phyloP scores from a whole-genome alignment of 805 yeast species.

The Candida xiaguanensis region DNA sequence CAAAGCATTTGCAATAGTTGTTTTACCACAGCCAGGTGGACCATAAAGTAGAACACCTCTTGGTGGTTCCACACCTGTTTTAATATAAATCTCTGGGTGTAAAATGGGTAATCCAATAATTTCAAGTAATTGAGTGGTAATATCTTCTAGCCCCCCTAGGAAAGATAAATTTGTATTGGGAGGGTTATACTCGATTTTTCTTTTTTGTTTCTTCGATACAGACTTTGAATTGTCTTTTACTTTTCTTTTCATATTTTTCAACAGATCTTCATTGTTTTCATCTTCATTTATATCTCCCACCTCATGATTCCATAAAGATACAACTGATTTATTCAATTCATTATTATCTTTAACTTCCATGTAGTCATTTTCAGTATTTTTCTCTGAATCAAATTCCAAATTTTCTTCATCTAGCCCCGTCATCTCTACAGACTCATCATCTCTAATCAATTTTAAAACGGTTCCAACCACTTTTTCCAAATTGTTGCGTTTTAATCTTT shows the following conservation, averaged over 20 bases:
- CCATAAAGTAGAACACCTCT: slow-evolving; percentile 93
- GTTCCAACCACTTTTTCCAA: slow-evolving; percentile 63
- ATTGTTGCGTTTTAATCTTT: slow-evolving; percentile 62
- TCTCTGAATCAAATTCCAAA: slow-evolving; percentile 30
- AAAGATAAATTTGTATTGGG: slow-evolving; percentile 67
- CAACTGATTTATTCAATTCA: slow-evolving; percentile 71
- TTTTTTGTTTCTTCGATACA: slow-evolving; percentile 24
- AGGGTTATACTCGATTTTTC: slow-evolving; percentile 59
- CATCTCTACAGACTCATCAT: slow-evolving; percentile 61
- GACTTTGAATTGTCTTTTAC: slow-evolving; percentile 43
- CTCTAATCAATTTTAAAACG: slow-evolving; percentile 50
- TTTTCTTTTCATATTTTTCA: slow-evolving; percentile 43
- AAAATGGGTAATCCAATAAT: slow-evolving; percentile 85
- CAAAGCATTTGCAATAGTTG: slow-evolving; percentile 91
- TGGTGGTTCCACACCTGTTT: slow-evolving; percentile 94
- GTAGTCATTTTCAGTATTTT: slow-evolving; percentile 42
- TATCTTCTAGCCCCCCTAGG: slow-evolving; percentile 84
- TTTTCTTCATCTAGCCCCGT: slow-evolving; percentile 18
- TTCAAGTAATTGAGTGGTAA: slow-evolving; percentile 85
- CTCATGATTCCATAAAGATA: slow-evolving; percentile 56
- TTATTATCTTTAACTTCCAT: slow-evolving; percentile 68
- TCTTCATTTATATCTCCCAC: slow-evolving; percentile 9
- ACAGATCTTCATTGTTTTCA: slow-evolving; percentile 3
- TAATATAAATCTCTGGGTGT: slow-evolving; percentile 85
- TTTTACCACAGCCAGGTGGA: slow-evolving; percentile 99